A percentile compares a stretch with the other conserved stretches of the same genome.
Evolutionary conservation across 2,329 filamentous ascomycete genomes (phyloP).

Genomic region (Trichophyton simii): DNA sequence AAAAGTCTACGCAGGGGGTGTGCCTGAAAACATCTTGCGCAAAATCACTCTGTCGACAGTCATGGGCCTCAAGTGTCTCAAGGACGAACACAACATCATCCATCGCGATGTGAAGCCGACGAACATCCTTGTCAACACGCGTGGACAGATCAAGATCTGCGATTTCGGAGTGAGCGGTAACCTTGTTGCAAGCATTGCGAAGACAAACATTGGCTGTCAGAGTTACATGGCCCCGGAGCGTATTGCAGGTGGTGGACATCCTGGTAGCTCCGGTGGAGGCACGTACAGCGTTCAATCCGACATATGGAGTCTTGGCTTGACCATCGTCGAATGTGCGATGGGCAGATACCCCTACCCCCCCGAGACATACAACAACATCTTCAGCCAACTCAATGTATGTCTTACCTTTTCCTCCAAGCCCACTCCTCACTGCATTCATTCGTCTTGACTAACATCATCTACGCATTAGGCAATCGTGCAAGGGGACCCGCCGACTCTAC

Average conservation of each 20-base stretch:
- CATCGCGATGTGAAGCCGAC: conserved; percentile 97
- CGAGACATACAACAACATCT: conserved; percentile 96
- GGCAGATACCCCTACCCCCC: conserved; percentile 93
- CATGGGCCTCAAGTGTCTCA: conserved; percentile 81
- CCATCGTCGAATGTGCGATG: conserved; percentile 90
- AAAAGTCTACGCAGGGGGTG: conserved; percentile 81
- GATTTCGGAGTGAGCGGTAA: conserved; percentile 97
- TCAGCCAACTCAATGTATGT: conserved; percentile 90
- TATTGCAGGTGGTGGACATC: conserved; percentile 71
- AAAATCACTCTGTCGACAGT: conserved; percentile 87
- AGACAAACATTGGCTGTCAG: conserved; percentile 97
- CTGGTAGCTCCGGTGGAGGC: conserved; percentile 56
- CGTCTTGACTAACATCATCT: conserved; percentile 11
- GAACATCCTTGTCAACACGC: conserved; percentile 87
- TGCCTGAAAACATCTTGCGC: conserved; percentile 74
- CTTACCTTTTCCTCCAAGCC: neutral
- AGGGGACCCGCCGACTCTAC: conserved; percentile 84
- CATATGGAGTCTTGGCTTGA: conserved; percentile 90
- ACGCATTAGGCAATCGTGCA: conserved; percentile 76
- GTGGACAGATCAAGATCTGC: conserved; percentile 91
- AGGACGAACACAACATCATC: conserved; percentile 98
- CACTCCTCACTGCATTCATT: neutral
- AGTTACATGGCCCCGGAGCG: conserved; percentile 98
- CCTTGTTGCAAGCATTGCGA: conserved; percentile 90
- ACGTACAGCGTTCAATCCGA: conserved; percentile 97